Conservation (phyloP, 1,284 basidiomycete species). For the Golubevia sp. region DNA sequence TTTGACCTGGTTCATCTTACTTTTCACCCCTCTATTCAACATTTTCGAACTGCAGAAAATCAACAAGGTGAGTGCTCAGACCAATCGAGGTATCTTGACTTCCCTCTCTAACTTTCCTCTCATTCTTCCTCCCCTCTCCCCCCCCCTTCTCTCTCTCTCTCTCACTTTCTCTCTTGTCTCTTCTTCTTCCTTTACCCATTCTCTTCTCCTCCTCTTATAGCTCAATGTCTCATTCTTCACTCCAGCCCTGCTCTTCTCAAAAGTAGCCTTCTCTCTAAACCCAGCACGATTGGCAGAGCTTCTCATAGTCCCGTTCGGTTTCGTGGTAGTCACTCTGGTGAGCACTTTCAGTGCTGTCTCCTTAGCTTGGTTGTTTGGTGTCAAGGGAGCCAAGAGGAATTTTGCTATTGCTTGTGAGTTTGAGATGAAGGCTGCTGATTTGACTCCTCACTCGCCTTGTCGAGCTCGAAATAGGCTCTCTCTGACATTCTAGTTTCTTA, state of each 20-base stretch:
- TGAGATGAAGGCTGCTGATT: not conserved
- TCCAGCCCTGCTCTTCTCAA: constrained; percentile 87
- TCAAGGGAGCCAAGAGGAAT: constrained; percentile 43
- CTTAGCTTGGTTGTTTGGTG: constrained; percentile 31
- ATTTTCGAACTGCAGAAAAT: too few relatives aligned
- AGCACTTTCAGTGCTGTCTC: constrained; percentile 24
- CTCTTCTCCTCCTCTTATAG: constrained; percentile 72
- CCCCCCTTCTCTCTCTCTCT: too few relatives aligned
- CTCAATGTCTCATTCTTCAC: constrained; percentile 88
- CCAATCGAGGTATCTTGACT: too few relatives aligned
- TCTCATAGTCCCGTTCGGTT: constrained; percentile 87
- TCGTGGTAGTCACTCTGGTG: constrained; percentile 65
- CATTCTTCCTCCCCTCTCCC: too few relatives aligned
- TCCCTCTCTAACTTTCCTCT: not conserved
- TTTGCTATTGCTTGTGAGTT: constrained; percentile 49
- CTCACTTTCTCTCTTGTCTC: too few relatives aligned
- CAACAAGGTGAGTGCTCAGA: too few relatives aligned
- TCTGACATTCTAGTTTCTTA: too few relatives aligned
- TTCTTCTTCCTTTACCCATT: constrained; percentile 1
- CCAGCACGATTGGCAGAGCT: constrained; percentile 79
- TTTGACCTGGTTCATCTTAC: too few relatives aligned
- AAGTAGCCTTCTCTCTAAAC: constrained; percentile 75
- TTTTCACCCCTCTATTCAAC: too few relatives aligned
- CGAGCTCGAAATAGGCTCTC: too few relatives aligned
- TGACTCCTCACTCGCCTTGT: too few relatives aligned